These are phyloP conservation scores for Phytophthora meadii DNA, from an alignment of 352 stramenopile species.

Conservation along the genomic window DNA sequence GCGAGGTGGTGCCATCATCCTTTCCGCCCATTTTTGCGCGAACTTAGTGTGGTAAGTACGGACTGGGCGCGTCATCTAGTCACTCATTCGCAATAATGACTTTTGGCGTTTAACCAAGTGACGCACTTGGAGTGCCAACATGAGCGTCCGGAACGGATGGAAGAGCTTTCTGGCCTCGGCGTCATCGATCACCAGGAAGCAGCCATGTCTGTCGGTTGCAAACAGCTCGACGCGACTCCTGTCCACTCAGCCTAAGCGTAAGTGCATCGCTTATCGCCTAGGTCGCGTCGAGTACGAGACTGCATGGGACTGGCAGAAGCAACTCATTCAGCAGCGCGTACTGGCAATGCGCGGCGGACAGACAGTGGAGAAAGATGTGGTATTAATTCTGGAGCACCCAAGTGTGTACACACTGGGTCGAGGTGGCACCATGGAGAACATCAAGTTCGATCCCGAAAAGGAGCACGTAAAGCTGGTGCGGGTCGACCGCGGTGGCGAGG, in stretches of 20 bases:
- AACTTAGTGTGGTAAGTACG: conserved; percentile 11
- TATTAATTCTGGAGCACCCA: conserved; percentile 82
- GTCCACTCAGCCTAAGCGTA: conserved; percentile 37
- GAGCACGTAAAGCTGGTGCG: conserved; percentile 92
- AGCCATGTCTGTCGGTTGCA: conserved; percentile 4
- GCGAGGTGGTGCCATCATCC: conserved; percentile 13
- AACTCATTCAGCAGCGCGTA: conserved; percentile 86
- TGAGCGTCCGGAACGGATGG: conserved; percentile 18
- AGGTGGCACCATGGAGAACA: conserved; percentile 92
- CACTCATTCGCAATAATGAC: not conserved
- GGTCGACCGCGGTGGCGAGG: conserved; percentile 98
- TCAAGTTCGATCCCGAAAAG: conserved; percentile 78
- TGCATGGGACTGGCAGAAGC: conserved; percentile 89
- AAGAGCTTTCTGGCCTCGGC: conserved; percentile 9
- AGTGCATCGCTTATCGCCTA: conserved; percentile 75
- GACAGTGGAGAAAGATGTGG: conserved; percentile 59
- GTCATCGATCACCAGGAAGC: conserved; percentile 7
- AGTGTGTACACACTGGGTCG: conserved; percentile 97
- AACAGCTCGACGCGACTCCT: conserved; percentile 6
- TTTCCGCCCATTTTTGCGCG: conserved; percentile 27
- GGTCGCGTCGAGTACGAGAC: conserved; percentile 84
- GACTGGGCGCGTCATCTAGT: not conserved
- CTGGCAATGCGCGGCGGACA: conserved; percentile 48
- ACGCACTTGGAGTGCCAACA: conserved; percentile 2
- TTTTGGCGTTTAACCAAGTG: too few species aligned